A percentile compares a stretch with the other conserved stretches of the same genome.
Evolutionary conservation across 2,329 filamentous ascomycete genomes (phyloP).

Genomic region (Podosphaera fusca): DNA sequence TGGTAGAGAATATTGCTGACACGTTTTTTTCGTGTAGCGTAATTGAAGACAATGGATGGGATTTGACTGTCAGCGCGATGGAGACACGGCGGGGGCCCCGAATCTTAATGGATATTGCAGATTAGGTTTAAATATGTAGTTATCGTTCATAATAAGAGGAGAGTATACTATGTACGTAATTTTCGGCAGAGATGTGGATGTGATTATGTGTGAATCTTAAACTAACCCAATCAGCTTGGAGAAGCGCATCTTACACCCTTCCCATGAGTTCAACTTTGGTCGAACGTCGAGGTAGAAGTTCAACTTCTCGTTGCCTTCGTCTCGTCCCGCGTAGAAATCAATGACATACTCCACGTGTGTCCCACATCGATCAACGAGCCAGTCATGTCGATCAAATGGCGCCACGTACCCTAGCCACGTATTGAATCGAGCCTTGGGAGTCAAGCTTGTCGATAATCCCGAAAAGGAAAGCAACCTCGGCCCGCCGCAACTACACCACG

Average conservation of each 20-base stretch:
- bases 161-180: too few species aligned
- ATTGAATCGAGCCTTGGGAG: conserved; percentile 64
- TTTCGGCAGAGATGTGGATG: not conserved
- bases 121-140: not conserved
- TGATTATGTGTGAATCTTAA: conserved; percentile 1
- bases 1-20: not conserved
- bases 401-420: conserved; percentile 67
- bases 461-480: conserved; percentile 68
- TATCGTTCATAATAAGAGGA: too few species aligned
- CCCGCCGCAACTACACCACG: conserved; percentile 35
- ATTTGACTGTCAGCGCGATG: conserved; percentile 36
- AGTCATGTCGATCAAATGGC: conserved; percentile 92
- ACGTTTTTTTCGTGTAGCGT: conserved; percentile 3
- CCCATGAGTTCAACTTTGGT: conserved; percentile 44
- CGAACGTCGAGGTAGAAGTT: conserved; percentile 47
- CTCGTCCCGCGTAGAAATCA: conserved; percentile 74
- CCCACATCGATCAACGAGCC: conserved; percentile 84
- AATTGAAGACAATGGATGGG: conserved; percentile 35
- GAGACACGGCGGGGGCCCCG: conserved; percentile 36
- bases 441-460: conserved; percentile 46
- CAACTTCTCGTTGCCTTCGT: conserved; percentile 21
- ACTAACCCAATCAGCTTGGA: conserved; percentile 26
- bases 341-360: conserved; percentile 81
- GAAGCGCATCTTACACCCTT: conserved; percentile 43
- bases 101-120: conserved; percentile 6